Conservation (phyloP, 345 rosid genomes). For the Gynandropsis gynandra region DNA sequence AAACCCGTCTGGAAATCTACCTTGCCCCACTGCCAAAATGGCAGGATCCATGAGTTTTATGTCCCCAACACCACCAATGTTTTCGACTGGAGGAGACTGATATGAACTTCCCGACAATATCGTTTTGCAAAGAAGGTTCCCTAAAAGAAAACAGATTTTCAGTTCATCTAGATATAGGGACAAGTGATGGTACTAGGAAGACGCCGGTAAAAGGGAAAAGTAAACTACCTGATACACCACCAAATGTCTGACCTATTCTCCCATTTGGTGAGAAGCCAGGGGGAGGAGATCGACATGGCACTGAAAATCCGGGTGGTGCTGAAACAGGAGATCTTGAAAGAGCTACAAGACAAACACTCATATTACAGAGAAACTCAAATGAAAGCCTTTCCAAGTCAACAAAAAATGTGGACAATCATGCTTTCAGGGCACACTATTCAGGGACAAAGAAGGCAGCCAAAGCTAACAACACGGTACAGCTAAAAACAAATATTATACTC, state of each 20-base stretch:
- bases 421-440: slow-evolving; percentile 2
- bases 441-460: slow-evolving; percentile 8
- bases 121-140: slow-evolving; percentile 45
- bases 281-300: slow-evolving; percentile 73
- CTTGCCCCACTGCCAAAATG: slow-evolving; percentile 86
- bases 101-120: slow-evolving; percentile 43
- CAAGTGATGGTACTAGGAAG: neutral
- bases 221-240: slow-evolving; percentile 44
- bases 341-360: slow-evolving; percentile 23
- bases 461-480: no score
- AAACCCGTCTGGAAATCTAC: slow-evolving; percentile 47
- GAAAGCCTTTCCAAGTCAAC: neutral
- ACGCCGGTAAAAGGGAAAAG: slow-evolving; percentile 18
- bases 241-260: slow-evolving; percentile 49
- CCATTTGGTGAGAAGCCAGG: slow-evolving; percentile 80
- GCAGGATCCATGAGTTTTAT: slow-evolving; percentile 90
- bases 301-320: slow-evolving; percentile 91
- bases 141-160: slow-evolving; percentile 26
- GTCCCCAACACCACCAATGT: slow-evolving; percentile 41
- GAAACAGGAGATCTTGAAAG: slow-evolving; percentile 58
- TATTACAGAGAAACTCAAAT: neutral
- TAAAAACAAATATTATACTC: neutral
- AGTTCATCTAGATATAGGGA: neutral
- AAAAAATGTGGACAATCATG: slow-evolving; percentile 2
- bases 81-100: slow-evolving; percentile 37